Conservation (phyloP, 2,329 filamentous ascomycete genomes). For the Clonostachys rhizophaga region DNA sequence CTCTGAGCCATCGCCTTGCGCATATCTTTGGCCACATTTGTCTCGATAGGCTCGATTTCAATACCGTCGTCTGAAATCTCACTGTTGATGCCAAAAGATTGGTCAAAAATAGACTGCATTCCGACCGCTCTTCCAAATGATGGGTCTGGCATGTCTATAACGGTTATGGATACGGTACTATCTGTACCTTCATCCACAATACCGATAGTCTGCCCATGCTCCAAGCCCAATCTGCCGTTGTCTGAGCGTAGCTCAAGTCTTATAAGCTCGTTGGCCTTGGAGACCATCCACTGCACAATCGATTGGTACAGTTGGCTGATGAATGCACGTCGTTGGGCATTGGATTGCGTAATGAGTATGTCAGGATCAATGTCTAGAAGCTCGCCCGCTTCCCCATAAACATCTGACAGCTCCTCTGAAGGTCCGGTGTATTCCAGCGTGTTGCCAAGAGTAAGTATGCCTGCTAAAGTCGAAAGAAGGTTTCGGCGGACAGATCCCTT, state of each 20-base stretch:
- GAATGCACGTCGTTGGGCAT: constrained; percentile 73
- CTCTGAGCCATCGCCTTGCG: constrained; percentile 72
- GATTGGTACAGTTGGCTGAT: constrained; percentile 90
- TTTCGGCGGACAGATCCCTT: constrained; percentile 79
- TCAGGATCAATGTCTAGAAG: constrained; percentile 85
- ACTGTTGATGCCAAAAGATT: constrained; percentile 84
- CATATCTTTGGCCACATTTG: constrained; percentile 84
- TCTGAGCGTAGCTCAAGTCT: constrained; percentile 66
- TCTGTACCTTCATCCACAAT: constrained; percentile 65
- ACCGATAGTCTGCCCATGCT: constrained; percentile 59
- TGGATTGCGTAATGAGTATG: constrained; percentile 71
- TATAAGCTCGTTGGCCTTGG: constrained; percentile 84
- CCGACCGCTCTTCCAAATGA: constrained; percentile 81
- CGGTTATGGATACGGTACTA: constrained; percentile 84
- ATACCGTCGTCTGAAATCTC: constrained; percentile 98
- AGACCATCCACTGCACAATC: constrained; percentile 89
- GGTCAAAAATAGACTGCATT: constrained; percentile 88
- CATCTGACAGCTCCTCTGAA: constrained; percentile 75
- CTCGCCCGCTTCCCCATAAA: constrained; percentile 85
- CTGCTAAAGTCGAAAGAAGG: constrained; percentile 80
- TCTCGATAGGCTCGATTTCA: constrained; percentile 63
- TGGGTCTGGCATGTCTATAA: constrained; percentile 80
- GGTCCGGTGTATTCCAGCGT: constrained; percentile 82
- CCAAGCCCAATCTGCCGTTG: constrained; percentile 61
- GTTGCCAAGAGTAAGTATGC: constrained; percentile 86